phyloP scores from a whole-genome alignment of 371 early-diverging fungal species.

The Lichtheimia hyalospora region DNA sequence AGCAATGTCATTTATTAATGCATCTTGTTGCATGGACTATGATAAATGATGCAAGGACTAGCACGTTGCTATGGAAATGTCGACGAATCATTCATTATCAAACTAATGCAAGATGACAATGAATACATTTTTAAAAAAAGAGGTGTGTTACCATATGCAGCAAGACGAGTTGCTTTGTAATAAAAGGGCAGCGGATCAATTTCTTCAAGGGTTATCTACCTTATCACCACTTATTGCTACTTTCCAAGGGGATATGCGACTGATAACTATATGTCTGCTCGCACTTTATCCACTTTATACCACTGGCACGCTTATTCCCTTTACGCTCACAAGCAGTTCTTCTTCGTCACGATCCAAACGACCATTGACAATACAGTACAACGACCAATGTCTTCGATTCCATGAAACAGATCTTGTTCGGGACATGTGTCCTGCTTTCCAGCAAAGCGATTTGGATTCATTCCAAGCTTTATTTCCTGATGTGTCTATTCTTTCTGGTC shows the following conservation, averaged over 20 bases:
- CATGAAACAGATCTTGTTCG: slow-evolving; percentile 19
- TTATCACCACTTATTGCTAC: too few species aligned
- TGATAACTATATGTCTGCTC: background rate
- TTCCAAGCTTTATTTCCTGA: slow-evolving; percentile 20
- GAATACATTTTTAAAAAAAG: too few species aligned
- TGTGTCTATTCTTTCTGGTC: slow-evolving; percentile 14
- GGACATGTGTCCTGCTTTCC: slow-evolving; percentile 25
- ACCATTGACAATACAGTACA: background rate
- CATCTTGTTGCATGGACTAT: too few species aligned
- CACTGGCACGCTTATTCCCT: slow-evolving; percentile 4
- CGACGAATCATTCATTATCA: too few species aligned
- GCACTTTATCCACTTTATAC: slow-evolving; percentile 5
- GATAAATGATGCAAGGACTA: too few species aligned
- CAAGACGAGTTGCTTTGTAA: too few species aligned
- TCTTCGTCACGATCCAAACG: background rate
- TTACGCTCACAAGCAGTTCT: background rate
- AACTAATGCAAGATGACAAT: too few species aligned
- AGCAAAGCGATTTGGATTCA: slow-evolving; percentile 19
- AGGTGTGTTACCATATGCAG: too few species aligned
- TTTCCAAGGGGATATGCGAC: background rate
- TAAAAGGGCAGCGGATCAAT: too few species aligned
- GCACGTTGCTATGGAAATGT: too few species aligned
- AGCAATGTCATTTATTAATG: too few species aligned
- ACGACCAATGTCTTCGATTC: slow-evolving; percentile 20
- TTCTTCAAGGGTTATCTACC: too few species aligned